phyloP scores from a whole-genome alignment of 805 yeast species.

The Wickerhamiella azymoides region DNA sequence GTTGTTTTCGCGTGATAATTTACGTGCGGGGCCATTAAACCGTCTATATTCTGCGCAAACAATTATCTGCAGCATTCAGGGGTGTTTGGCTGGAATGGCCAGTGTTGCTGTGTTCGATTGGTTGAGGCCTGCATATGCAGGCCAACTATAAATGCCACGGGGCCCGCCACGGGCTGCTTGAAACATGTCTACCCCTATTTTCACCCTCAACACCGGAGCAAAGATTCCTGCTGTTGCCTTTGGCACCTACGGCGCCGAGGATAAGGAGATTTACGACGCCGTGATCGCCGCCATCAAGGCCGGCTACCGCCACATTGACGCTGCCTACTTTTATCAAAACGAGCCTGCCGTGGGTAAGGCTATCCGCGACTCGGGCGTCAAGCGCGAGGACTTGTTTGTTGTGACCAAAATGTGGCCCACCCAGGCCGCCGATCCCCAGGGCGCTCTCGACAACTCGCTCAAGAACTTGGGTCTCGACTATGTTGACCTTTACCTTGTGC shows the following conservation, averaged over 20 bases:
- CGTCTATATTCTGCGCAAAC: constrained; percentile 14
- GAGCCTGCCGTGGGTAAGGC: constrained; percentile 52
- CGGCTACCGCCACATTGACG: constrained; percentile 63
- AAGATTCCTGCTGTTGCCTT: constrained; percentile 54
- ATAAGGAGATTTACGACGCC: constrained; percentile 33
- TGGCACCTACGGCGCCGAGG: constrained; percentile 45
- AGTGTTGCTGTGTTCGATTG: constrained; percentile 48
- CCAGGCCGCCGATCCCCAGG: constrained; percentile 28
- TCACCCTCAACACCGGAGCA: constrained; percentile 43
- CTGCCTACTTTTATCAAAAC: constrained; percentile 56
- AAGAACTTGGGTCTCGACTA: constrained; percentile 41
- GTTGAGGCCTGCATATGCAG: constrained; percentile 58
- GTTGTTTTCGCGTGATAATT: neutral
- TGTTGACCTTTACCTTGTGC: constrained; percentile 51
- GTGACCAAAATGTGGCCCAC: constrained; percentile 50
- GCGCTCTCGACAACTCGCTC: constrained; percentile 39
- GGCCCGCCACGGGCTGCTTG: constrained; percentile 27
- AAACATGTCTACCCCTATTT: constrained; percentile 12
- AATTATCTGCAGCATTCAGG: constrained; percentile 29
- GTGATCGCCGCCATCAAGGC: constrained; percentile 48
- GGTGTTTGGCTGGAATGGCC: constrained; percentile 44
- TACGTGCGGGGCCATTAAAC: neutral
- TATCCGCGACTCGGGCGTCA: constrained; percentile 30
- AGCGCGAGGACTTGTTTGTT: constrained; percentile 41
- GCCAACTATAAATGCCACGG: constrained; percentile 64